Percentiles rank a stretch among this genome's conserved stretches.
These are phyloP conservation scores for Eimeria praecox DNA, from an alignment of 169 alveolate genomes.

Conservation along the genomic window DNA sequence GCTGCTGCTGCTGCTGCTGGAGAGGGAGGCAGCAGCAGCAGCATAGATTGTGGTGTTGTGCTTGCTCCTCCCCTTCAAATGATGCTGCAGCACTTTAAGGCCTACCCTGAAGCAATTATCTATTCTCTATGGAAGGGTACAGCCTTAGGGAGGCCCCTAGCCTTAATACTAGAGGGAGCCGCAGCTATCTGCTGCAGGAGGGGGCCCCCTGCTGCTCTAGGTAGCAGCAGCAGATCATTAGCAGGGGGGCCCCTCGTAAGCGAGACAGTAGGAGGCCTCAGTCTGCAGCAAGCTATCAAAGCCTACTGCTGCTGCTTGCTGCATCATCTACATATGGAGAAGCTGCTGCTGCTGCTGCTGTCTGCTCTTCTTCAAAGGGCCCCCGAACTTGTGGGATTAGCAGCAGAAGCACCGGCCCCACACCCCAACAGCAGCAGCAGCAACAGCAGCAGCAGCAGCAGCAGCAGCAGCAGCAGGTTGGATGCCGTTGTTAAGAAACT, in stretches of 20 bases:
- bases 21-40: background rate
- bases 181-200: conserved; percentile 53
- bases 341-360: conserved; percentile 52
- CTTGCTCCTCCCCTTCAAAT: background rate
- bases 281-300: conserved; percentile 44
- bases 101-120: conserved; percentile 34
- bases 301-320: conserved; percentile 81
- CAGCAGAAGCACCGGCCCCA: background rate
- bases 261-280: conserved; percentile 71
- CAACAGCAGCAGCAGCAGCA: conserved; percentile 65
- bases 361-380: background rate
- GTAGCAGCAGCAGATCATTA: conserved; percentile 4
- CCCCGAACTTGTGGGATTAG: conserved; percentile 45
- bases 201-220: conserved; percentile 29
- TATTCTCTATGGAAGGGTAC: conserved; percentile 5
- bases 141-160: conserved; percentile 41
- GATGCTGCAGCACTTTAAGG: conserved; percentile 19
- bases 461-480: conserved; percentile 24
- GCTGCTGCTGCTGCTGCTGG: conserved; percentile 19
- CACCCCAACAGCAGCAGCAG: conserved; percentile 8
- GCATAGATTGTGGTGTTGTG: background rate
- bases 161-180: conserved; percentile 34
- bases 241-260: conserved; percentile 35
- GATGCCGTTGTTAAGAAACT: background rate
- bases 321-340: conserved; percentile 76